Evolutionary conservation across 495 filamentous ascomycete species (phyloP).

Genomic region (Articulospora tetracladia): DNA sequence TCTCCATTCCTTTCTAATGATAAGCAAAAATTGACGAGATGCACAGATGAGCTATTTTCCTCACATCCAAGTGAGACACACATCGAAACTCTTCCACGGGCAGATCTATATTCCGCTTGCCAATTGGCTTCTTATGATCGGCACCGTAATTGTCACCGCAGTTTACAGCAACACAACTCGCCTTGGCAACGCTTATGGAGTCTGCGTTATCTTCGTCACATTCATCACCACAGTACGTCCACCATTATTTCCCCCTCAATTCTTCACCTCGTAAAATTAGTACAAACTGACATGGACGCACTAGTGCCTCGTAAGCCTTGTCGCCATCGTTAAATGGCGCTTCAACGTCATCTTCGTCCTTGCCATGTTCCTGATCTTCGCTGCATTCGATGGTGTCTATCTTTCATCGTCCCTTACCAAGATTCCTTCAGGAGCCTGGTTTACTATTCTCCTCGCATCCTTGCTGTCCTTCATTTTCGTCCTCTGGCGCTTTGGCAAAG

Average conservation of each 20-base stretch:
- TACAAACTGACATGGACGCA: background rate
- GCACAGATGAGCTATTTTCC: constrained; percentile 60
- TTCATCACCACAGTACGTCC: constrained; percentile 59
- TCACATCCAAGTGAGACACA: constrained; percentile 66
- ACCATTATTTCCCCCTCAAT: background rate
- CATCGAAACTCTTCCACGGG: constrained; percentile 59
- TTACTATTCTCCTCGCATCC: constrained; percentile 60
- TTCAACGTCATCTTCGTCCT: constrained; percentile 52
- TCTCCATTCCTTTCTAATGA: background rate
- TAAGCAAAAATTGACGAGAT: background rate
- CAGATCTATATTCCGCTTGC: constrained; percentile 69
- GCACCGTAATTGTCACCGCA: constrained; percentile 67
- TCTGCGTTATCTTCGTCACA: constrained; percentile 72
- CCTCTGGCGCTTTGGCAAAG: constrained; percentile 73
- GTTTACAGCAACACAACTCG: constrained; percentile 65
- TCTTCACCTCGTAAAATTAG: background rate
- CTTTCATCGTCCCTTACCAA: constrained; percentile 65
- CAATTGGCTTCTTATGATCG: constrained; percentile 72
- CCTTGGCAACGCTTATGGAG: constrained; percentile 49
- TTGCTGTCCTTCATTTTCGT: constrained; percentile 57
- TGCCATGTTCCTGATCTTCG: constrained; percentile 58
- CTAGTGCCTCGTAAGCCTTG: constrained; percentile 55
- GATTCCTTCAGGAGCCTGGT: constrained; percentile 71
- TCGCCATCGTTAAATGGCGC: constrained; percentile 65
- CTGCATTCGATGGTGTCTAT: constrained; percentile 58